Evolutionary conservation across 305 asterid genomes (phyloP).

Genomic region (Lippia alba): DNA sequence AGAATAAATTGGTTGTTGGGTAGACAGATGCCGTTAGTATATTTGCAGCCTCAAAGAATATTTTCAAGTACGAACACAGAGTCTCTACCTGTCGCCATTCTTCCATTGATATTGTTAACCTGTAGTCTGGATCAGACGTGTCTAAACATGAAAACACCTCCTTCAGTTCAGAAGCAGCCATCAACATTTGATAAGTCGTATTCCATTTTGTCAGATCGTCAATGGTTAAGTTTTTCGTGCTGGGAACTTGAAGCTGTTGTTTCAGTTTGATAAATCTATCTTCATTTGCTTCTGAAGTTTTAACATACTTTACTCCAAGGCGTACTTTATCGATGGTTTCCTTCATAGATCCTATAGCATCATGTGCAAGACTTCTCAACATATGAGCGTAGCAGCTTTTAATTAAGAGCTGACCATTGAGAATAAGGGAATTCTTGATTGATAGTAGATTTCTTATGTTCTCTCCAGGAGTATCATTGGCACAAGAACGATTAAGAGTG

Average conservation of each 20-base stretch:
- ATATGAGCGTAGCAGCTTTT: constrained; percentile 70
- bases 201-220: constrained; percentile 80
- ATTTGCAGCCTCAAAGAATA: constrained; percentile 70
- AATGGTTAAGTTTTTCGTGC: constrained; percentile 56
- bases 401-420: constrained; percentile 74
- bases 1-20: constrained; percentile 69
- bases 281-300: constrained; percentile 54
- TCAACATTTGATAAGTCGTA: constrained; percentile 87
- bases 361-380: constrained; percentile 66
- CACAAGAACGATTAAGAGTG: constrained; percentile 51
- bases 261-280: constrained; percentile 59
- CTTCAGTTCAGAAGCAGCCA: constrained; percentile 77
- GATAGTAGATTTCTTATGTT: constrained; percentile 64
- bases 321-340: constrained; percentile 65
- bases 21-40: constrained; percentile 51
- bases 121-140: constrained; percentile 64
- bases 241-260: constrained; percentile 83
- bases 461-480: constrained; percentile 47
- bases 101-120: constrained; percentile 49
- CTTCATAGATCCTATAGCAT: constrained; percentile 52
- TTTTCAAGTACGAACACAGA: constrained; percentile 64
- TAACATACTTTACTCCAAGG: constrained; percentile 71
- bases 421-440: constrained; percentile 49
- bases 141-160: constrained; percentile 79
- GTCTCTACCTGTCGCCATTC: constrained; percentile 78